Percentiles rank a stretch among this genome's conserved stretches.
Evolutionary conservation across 1,139 yeast species (phyloP).

Genomic region (Zygosaccharomyces sapae): DNA sequence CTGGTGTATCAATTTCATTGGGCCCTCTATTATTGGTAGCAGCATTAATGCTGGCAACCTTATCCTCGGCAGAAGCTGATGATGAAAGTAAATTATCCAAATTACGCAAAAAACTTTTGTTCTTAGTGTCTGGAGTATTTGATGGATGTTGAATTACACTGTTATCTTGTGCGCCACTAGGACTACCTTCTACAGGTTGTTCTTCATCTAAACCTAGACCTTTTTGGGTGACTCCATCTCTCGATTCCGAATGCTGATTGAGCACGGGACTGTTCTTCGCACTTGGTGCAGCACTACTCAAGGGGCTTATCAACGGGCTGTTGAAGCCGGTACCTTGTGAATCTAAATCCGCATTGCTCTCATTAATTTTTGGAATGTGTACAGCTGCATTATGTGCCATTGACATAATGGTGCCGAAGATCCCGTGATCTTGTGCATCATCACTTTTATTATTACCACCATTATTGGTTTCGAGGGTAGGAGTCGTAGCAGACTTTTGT

Average conservation of each 20-base stretch:
- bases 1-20: neutral
- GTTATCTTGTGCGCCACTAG: constrained; percentile 6
- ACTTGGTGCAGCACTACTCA: constrained; percentile 4
- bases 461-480: neutral
- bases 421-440: constrained; percentile 14
- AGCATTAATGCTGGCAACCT: constrained; percentile 7
- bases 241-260: neutral
- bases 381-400: constrained; percentile 27
- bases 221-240: neutral
- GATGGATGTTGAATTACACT: constrained; percentile 20
- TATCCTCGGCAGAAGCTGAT: constrained; percentile 2
- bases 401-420: constrained; percentile 22
- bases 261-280: neutral
- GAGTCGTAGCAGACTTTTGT: neutral
- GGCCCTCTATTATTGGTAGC: constrained; percentile 8
- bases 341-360: constrained; percentile 13
- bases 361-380: constrained; percentile 22
- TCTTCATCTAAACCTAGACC: neutral
- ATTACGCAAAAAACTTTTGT: constrained; percentile 37
- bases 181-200: neutral
- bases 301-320: constrained; percentile 1
- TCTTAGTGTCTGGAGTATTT: constrained; percentile 17
- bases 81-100: constrained; percentile 36
- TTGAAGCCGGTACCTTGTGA: constrained; percentile 7
- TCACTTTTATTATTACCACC: neutral